These are phyloP conservation scores for Vitellaria paradoxa DNA, from an alignment of 179 eudicot species.

Conservation along the genomic window DNA sequence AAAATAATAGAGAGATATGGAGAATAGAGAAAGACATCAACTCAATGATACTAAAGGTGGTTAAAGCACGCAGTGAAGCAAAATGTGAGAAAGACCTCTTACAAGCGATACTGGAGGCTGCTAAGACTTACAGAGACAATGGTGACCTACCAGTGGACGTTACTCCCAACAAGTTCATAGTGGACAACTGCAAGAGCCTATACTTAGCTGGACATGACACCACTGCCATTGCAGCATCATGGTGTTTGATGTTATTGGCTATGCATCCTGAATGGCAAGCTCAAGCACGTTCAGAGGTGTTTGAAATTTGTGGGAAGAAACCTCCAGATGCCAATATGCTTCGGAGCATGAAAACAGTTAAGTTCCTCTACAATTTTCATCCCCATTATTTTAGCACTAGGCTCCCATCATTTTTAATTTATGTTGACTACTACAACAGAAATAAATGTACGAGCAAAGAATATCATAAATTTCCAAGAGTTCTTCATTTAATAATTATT, in stretches of 20 bases:
- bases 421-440: no score
- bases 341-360: slow-evolving; percentile 44
- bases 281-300: slow-evolving; percentile 50
- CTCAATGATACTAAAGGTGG: slow-evolving; percentile 36
- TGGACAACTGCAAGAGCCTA: slow-evolving; percentile 63
- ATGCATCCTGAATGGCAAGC: slow-evolving; percentile 55
- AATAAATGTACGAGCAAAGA: no score
- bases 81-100: slow-evolving; percentile 42
- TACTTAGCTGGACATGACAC: slow-evolving; percentile 69
- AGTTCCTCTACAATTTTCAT: background rate
- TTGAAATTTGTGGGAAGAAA: slow-evolving; percentile 30
- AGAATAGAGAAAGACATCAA: slow-evolving; percentile 45
- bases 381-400: background rate
- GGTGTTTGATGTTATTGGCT: slow-evolving; percentile 53
- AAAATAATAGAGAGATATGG: slow-evolving; percentile 43
- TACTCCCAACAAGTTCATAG: slow-evolving; percentile 34
- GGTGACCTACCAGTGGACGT: slow-evolving; percentile 23
- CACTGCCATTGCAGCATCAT: slow-evolving; percentile 41
- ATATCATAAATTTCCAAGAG: no score
- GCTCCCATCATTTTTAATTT: background rate
- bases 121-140: slow-evolving; percentile 28
- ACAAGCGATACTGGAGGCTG: slow-evolving; percentile 44
- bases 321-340: slow-evolving; percentile 33
- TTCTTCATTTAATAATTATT: no score
- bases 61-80: slow-evolving; percentile 31